Conservation (phyloP, 306 rosid species). For the Prinsepia uniflora region DNA sequence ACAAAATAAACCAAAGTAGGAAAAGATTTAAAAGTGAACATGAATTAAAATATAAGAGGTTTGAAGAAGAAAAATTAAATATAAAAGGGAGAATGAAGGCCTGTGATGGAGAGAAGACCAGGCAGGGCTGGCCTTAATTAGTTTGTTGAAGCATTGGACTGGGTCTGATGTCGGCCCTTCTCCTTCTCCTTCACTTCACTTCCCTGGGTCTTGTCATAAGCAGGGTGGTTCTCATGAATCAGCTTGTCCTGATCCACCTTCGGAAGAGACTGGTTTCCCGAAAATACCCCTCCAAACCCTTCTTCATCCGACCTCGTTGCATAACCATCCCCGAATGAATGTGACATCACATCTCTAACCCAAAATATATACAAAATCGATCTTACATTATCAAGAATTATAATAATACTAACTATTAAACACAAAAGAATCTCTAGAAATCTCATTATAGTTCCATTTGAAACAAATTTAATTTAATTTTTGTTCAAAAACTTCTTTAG, state of each 20-base stretch:
- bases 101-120: too few relatives aligned
- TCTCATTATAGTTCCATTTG: too few relatives aligned
- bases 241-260: slow-evolving; percentile 25
- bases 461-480: too few relatives aligned
- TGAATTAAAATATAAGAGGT: too few relatives aligned
- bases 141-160: slow-evolving; percentile 25
- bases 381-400: background rate
- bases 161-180: slow-evolving; percentile 58
- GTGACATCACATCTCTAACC: slow-evolving; percentile 67
- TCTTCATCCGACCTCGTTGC: slow-evolving; percentile 74
- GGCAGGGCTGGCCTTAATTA: background rate
- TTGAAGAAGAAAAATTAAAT: background rate
- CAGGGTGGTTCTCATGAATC: slow-evolving; percentile 71
- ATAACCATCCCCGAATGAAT: slow-evolving; percentile 82
- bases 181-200: slow-evolving; percentile 94
- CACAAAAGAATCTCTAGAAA: too few relatives aligned
- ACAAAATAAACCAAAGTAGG: too few relatives aligned
- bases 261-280: slow-evolving; percentile 32
- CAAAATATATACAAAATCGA: background rate
- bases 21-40: too few relatives aligned
- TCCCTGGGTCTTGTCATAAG: slow-evolving; percentile 80
- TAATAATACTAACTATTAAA: too few relatives aligned
- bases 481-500: too few relatives aligned
- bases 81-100: background rate
- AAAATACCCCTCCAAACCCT: slow-evolving; percentile 79